Percentiles rank a stretch among this genome's conserved stretches.
These are phyloP conservation scores for Candida pseudofarinosa DNA, from an alignment of 805 yeast species.

Conservation along the genomic window DNA sequence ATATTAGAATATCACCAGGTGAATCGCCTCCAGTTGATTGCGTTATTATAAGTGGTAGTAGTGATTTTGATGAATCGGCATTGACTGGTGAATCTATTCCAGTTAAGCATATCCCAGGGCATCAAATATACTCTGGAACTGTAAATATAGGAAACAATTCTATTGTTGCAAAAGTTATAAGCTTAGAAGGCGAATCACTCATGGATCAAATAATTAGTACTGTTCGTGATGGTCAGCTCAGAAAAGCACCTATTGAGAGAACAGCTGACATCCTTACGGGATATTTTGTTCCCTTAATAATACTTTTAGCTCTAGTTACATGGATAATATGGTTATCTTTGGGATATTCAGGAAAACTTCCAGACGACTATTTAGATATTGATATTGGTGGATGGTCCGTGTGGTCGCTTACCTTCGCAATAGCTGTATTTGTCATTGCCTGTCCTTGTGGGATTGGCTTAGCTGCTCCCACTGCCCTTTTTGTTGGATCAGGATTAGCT, in stretches of 20 bases:
- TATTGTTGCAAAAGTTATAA: slow-evolving; percentile 50
- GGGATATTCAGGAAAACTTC: slow-evolving; percentile 53
- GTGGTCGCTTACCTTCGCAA: slow-evolving; percentile 75
- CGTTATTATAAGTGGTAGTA: slow-evolving; percentile 42
- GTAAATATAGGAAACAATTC: slow-evolving; percentile 57
- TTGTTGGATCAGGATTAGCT: slow-evolving; percentile 75
- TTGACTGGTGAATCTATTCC: slow-evolving; percentile 62
- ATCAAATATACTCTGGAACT: slow-evolving; percentile 70
- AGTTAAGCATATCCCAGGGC: slow-evolving; percentile 54
- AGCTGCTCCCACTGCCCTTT: slow-evolving; percentile 81
- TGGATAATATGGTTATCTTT: slow-evolving; percentile 68
- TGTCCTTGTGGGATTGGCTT: slow-evolving; percentile 85
- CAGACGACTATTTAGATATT: slow-evolving; percentile 52
- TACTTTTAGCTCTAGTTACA: slow-evolving; percentile 53
- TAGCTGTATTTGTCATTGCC: slow-evolving; percentile 77
- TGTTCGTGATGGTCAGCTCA: slow-evolving; percentile 69
- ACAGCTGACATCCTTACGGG: slow-evolving; percentile 67
- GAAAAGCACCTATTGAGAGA: slow-evolving; percentile 70
- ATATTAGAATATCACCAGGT: slow-evolving; percentile 46
- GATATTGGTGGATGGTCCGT: slow-evolving; percentile 72
- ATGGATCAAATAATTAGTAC: slow-evolving; percentile 66
- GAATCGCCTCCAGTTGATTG: slow-evolving; percentile 61
- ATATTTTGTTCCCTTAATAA: slow-evolving; percentile 68
- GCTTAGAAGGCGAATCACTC: slow-evolving; percentile 60
- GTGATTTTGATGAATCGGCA: slow-evolving; percentile 59